Evolutionary conservation across 352 stramenopile species (phyloP), one percentile per base, ranked within the genome.

Genomic region (Phytophthora sojae): DNA sequence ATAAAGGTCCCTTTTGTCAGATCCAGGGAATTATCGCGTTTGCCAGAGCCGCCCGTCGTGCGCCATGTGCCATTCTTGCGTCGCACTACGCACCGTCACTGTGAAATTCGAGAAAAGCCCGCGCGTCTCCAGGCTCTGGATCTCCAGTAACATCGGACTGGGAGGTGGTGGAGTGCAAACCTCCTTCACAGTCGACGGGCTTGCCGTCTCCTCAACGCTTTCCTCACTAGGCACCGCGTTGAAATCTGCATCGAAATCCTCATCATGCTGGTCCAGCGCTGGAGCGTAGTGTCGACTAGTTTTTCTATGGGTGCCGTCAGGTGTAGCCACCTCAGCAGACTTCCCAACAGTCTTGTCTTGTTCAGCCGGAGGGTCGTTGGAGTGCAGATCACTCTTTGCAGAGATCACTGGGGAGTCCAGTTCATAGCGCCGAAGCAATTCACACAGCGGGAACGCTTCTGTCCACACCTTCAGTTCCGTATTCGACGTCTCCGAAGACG

Each of bases 41-140:
- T 54, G 53, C 71, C 66, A 75, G n/a, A 91, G 65, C 1, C 71
- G 62, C 1, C 75, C 83, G 57, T 88, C 77, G 30, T 89, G 71
- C 17, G 70, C 58, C 29, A 91, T 79, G 62, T 76, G 71, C 83
- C 83, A 91, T 45, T 81, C 42, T 55, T 89, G 81, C 45, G 69
- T 82, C 19, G 73, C 35, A 23, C 79, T 82, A 15, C 61, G 66
- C 42, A 89, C 54, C 0, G 72, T 73, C 26, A 66, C 77, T 0
- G 61, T 78, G 60, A 80, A 91, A 12, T 73, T 81, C 0, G 57
- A 73, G 45, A 79, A 83, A 3, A 77, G 45, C 5, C 67, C 74
- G 57, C 69, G 58, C 3, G 30, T 42, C 35, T 79, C 64, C 1
- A 57, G 61, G 42, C 68, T 64, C 52, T 69, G 55, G 12, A 79